These are phyloP conservation scores for Staphylotrichum longicolle DNA, from an alignment of 495 filamentous ascomycete genomes.

Conservation along the genomic window DNA sequence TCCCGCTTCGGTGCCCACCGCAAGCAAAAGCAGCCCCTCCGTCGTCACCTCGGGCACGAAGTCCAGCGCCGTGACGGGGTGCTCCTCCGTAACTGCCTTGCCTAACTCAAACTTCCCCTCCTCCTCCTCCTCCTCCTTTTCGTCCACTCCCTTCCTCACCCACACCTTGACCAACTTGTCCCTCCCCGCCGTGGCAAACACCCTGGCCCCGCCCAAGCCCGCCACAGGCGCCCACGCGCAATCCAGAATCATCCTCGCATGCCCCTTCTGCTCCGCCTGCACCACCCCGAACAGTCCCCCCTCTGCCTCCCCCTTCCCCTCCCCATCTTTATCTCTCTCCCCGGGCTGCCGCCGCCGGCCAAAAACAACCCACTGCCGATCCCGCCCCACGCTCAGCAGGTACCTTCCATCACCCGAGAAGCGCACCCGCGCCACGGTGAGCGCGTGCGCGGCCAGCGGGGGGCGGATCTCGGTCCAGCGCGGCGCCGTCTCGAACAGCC, in stretches of 20 bases:
- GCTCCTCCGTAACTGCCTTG: slow-evolving; percentile 29
- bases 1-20: slow-evolving; percentile 65
- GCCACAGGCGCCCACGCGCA: slow-evolving; percentile 69
- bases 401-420: slow-evolving; percentile 74
- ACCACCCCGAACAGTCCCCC: slow-evolving; percentile 50
- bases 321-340: no score
- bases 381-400: slow-evolving; percentile 84
- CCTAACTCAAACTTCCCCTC: slow-evolving; percentile 36
- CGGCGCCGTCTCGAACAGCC: slow-evolving; percentile 73
- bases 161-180: slow-evolving; percentile 86
- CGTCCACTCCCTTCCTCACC: slow-evolving; percentile 40
- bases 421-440: slow-evolving; percentile 76
- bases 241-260: slow-evolving; percentile 86
- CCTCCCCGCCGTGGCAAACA: slow-evolving; percentile 84
- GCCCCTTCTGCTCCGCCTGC: slow-evolving; percentile 73
- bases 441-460: slow-evolving; percentile 70
- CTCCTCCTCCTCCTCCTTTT: slow-evolving; percentile 35
- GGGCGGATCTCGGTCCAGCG: slow-evolving; percentile 87
- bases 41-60: slow-evolving; percentile 48
- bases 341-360: slow-evolving; percentile 36
- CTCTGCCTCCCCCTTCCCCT: slow-evolving; percentile 30
- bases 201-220: not conserved
- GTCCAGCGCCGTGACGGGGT: slow-evolving; percentile 74
- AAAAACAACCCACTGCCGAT: slow-evolving; percentile 87
- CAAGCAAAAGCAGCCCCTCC: slow-evolving; percentile 54